phyloP scores from a whole-genome alignment of 805 yeast species.

The Wickerhamiella lipophila region DNA sequence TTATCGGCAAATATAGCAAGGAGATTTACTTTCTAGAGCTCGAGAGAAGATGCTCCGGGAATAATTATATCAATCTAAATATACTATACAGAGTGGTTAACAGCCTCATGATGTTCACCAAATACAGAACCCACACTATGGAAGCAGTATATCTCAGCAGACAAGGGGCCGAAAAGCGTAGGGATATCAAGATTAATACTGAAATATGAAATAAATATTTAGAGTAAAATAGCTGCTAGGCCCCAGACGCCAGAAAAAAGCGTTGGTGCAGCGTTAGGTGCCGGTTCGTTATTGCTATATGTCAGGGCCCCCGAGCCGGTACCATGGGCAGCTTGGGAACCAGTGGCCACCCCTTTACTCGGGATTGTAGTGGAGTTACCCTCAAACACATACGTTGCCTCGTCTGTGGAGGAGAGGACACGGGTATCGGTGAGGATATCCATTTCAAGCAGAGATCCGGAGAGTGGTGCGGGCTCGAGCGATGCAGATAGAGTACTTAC shows the following conservation, averaged over 20 bases:
- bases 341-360: neutral
- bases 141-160: too few relatives aligned
- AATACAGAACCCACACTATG: too few relatives aligned
- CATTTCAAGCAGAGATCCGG: neutral
- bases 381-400: neutral
- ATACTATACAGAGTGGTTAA: too few relatives aligned
- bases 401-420: neutral
- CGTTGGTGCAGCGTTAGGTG: neutral
- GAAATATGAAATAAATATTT: neutral
- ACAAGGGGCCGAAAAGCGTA: too few relatives aligned
- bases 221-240: neutral
- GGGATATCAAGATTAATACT: neutral
- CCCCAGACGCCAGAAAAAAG: neutral
- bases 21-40: too few relatives aligned
- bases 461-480: neutral
- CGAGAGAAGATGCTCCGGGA: too few relatives aligned
- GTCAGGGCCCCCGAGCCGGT: neutral
- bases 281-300: neutral
- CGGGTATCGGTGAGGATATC: neutral
- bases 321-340: neutral
- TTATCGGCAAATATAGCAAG: too few relatives aligned
- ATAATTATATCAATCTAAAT: too few relatives aligned
- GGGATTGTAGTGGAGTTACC: conserved; percentile 4
- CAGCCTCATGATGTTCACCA: too few relatives aligned
- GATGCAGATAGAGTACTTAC: conserved; percentile 1